A percentile compares a stretch with the other conserved stretches of the same genome.
phyloP scores from a whole-genome alignment of 1,284 basidiomycete species.

The Fomitopsis palustris region DNA sequence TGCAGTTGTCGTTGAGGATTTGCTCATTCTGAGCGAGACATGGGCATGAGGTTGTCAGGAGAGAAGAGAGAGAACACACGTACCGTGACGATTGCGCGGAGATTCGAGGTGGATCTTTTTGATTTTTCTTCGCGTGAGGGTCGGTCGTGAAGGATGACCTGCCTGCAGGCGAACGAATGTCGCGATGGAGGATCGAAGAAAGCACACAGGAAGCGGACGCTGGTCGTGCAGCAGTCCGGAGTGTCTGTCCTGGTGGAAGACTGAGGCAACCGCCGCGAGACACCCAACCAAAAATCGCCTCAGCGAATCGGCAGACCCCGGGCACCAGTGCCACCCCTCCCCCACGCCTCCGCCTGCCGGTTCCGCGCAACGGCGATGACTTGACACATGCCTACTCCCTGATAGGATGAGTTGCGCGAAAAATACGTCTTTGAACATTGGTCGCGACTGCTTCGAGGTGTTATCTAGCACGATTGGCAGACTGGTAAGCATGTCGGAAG shows the following conservation, averaged over 20 bases:
- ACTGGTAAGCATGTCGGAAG: no score
- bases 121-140: constrained; percentile 53
- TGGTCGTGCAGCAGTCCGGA: constrained; percentile 32
- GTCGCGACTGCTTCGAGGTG: no score
- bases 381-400: not conserved
- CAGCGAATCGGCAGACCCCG: constrained; percentile 20
- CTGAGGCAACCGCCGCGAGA: constrained; percentile 24
- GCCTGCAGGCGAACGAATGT: constrained; percentile 78
- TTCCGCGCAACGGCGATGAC: not conserved
- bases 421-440: not conserved
- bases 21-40: constrained; percentile 70
- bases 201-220: constrained; percentile 25
- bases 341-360: not conserved
- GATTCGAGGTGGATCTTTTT: constrained; percentile 38
- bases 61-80: constrained; percentile 45
- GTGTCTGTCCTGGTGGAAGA: constrained; percentile 33
- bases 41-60: constrained; percentile 10
- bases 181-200: constrained; percentile 29
- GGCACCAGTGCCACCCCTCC: constrained; percentile 6
- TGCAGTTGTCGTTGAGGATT: constrained; percentile 68
- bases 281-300: constrained; percentile 31
- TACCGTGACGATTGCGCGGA: constrained; percentile 44
- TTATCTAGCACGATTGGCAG: not conserved
- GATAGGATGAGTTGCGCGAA: not conserved
- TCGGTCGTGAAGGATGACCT: constrained; percentile 84